A percentile compares a stretch with the other conserved stretches of the same genome.
phyloP scores from a whole-genome alignment of 345 rosid species.

The Rhizophora apiculata region DNA sequence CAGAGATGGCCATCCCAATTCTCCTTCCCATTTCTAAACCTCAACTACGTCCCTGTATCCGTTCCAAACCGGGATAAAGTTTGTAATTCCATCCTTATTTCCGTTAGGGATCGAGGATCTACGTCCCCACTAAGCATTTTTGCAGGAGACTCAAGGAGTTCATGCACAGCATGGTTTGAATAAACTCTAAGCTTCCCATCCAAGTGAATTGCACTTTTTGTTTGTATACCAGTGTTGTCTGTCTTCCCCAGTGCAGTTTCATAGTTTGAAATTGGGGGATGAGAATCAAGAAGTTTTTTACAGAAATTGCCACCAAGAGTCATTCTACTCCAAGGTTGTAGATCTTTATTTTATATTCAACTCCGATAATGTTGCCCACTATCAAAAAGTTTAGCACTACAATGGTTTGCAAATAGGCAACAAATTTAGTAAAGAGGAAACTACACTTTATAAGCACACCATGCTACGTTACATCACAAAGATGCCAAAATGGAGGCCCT shows the following conservation, averaged over 20 bases:
- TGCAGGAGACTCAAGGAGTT: too few species aligned
- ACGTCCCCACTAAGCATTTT: too few species aligned
- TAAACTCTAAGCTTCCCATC: too few species aligned
- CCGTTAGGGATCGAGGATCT: too few species aligned
- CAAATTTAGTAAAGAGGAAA: neutral
- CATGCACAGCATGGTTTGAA: too few species aligned
- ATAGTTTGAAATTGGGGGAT: conserved; percentile 16
- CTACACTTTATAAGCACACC: neutral
- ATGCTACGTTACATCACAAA: neutral
- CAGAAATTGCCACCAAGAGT: conserved; percentile 45
- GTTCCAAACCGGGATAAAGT: too few species aligned
- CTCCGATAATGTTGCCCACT: neutral
- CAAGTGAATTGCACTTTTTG: too few species aligned
- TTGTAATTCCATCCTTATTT: too few species aligned
- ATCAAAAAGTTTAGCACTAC: conserved; percentile 4
- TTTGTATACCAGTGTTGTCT: conserved; percentile 9
- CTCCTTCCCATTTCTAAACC: too few species aligned
- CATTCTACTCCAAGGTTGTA: conserved; percentile 26
- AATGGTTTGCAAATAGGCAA: conserved; percentile 14
- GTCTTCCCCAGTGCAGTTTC: conserved; percentile 20
- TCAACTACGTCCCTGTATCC: too few species aligned
- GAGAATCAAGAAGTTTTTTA: conserved; percentile 41
- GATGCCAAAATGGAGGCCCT: too few species aligned
- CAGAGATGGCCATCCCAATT: too few species aligned
- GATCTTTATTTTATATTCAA: conserved; percentile 4